Evolutionary conservation across 345 rosid species (phyloP).

Genomic region (Ceriops zippeliana): DNA sequence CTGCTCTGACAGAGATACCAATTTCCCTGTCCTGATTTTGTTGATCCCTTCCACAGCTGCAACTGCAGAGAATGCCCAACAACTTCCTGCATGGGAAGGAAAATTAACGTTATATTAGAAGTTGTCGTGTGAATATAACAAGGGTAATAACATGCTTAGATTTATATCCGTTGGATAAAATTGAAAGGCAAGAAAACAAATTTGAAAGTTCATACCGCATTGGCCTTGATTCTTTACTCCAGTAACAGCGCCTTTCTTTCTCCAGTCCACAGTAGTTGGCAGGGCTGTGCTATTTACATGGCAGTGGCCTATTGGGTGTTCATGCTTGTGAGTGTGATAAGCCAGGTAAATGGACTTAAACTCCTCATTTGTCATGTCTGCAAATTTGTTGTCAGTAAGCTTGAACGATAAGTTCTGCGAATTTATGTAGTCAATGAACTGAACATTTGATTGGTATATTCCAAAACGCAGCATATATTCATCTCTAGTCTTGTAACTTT

Average conservation of each 20-base stretch:
- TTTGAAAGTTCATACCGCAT: conserved; percentile 51
- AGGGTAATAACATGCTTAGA: neutral
- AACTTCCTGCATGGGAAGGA: conserved; percentile 51
- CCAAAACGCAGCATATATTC: conserved; percentile 58
- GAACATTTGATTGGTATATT: conserved; percentile 60
- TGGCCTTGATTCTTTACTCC: conserved; percentile 76
- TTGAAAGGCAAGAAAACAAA: too few species aligned
- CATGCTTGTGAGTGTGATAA: conserved; percentile 8
- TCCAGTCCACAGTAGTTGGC: conserved; percentile 67
- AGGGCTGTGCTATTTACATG: conserved; percentile 1
- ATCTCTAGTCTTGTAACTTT: conserved; percentile 34
- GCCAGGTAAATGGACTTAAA: conserved; percentile 53
- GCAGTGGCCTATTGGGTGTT: conserved; percentile 1
- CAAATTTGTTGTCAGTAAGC: conserved; percentile 71
- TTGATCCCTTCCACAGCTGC: conserved; percentile 82
- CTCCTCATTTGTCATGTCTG: conserved; percentile 79
- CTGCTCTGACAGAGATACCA: conserved; percentile 75
- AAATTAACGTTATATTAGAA: neutral
- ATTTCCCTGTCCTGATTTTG: conserved; percentile 58
- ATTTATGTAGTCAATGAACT: conserved; percentile 60
- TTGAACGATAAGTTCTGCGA: conserved; percentile 54
- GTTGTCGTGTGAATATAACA: neutral
- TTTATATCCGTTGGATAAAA: neutral
- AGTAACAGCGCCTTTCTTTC: conserved; percentile 71
- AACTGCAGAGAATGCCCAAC: conserved; percentile 95